Evolutionary conservation across 2,329 filamentous ascomycete genomes (phyloP), one percentile per base, ranked within the genome.

Genomic region (Microcera coccophila): DNA sequence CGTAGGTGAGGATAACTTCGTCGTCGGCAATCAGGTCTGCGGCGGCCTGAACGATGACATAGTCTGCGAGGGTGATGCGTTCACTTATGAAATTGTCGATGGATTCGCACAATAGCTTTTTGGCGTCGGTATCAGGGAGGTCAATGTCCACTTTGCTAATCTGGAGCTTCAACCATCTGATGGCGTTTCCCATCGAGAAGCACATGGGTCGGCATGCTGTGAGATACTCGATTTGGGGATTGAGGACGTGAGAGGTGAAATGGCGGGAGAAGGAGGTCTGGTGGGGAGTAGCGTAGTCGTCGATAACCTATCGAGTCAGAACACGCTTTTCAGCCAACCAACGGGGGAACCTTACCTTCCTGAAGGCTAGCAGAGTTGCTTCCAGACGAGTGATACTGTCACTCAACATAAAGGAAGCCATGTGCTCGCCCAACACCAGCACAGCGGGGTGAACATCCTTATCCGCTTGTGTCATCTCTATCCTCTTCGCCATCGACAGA

Each of bases 141-240:
- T 90, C 86, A 31, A 91, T 89, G 58, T 96, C 90, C 45, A 96
- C 84, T 55, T 89, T 89, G 58, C 88, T 86, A 61, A 98, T 91
- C 59, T 89, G 82, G 36, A 95, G 81, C 72, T 98, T 98, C 38
- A 98, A 77, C 76, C 90, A 91, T 41, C 93, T 82, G 62, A 98
- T 95, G 26, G 90, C 90, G 64, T 97, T 98, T 47, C 93, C 93
- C 84, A 97, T 95, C 49, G 88, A 89, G 67, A 95, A 93, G 53
- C 88, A 94, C 69, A 98, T 87, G 24, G 93, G 90, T n/a, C 93
- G 84, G 61, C 90, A 96, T 54, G 89, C 89, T 47, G 88, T 87
- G 47, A 98, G 78, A 62, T 94, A 96, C 52, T 94, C 90, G 60
- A 98, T 96, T 67, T 98, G 93, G 28, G 90, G 88, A 59, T 90